Evolutionary conservation across 805 yeast species (phyloP).

Genomic region (Deakozyma indianensis): DNA sequence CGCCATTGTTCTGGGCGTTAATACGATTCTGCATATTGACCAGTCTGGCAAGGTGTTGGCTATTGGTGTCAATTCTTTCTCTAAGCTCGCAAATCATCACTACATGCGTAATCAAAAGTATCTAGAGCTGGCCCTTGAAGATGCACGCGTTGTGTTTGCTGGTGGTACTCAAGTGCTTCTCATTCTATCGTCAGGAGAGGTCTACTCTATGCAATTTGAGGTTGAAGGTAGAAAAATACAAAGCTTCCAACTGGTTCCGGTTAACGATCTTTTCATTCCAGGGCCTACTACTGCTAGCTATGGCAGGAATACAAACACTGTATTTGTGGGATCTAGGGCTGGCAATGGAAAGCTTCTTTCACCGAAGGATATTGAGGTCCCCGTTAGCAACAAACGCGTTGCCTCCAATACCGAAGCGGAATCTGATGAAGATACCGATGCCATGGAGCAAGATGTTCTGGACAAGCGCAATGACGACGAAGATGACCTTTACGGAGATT

Average conservation of each 20-base stretch:
- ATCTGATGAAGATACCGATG: slow-evolving; percentile 14
- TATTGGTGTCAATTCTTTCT: slow-evolving; percentile 45
- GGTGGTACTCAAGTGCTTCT: slow-evolving; percentile 25
- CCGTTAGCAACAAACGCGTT: background rate
- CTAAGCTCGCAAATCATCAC: slow-evolving; percentile 27
- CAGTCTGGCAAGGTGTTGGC: slow-evolving; percentile 57
- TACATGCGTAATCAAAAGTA: slow-evolving; percentile 32
- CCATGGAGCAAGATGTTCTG: slow-evolving; percentile 15
- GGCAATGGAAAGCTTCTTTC: slow-evolving; percentile 43
- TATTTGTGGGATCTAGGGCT: slow-evolving; percentile 48
- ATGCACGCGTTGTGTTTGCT: slow-evolving; percentile 27
- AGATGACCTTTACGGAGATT: slow-evolving; percentile 20
- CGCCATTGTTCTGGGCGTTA: slow-evolving; percentile 52
- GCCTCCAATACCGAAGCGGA: slow-evolving; percentile 4
- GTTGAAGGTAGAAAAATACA: slow-evolving; percentile 26
- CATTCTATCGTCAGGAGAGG: slow-evolving; percentile 29
- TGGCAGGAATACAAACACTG: slow-evolving; percentile 24
- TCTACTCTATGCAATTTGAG: slow-evolving; percentile 24
- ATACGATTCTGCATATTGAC: slow-evolving; percentile 66
- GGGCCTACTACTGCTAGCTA: slow-evolving; percentile 29
- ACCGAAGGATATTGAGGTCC: slow-evolving; percentile 15
- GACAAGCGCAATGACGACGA: slow-evolving; percentile 25
- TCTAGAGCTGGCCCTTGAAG: slow-evolving; percentile 42
- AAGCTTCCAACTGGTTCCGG: slow-evolving; percentile 11
- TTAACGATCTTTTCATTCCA: slow-evolving; percentile 12